Conservation (phyloP, 768 basidiomycete species). For the Amanita pallidorosea region DNA sequence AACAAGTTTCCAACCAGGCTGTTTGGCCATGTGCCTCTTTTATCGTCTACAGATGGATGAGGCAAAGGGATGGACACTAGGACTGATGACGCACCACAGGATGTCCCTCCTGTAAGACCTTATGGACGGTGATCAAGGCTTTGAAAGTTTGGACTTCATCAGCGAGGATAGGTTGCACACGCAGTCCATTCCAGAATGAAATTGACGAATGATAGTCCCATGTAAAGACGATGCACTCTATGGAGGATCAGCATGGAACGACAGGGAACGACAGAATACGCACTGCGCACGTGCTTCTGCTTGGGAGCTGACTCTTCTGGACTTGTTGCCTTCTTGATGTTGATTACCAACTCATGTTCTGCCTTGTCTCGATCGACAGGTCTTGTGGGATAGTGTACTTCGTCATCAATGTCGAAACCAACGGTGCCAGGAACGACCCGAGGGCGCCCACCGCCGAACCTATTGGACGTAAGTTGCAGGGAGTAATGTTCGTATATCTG, state of each 20-base stretch:
- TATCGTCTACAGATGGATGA: slow-evolving; percentile 52
- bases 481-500: not conserved
- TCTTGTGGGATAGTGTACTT: slow-evolving; percentile 89
- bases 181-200: slow-evolving; percentile 94
- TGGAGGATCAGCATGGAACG: slow-evolving; percentile 9
- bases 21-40: slow-evolving; percentile 97
- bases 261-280: slow-evolving; percentile 18
- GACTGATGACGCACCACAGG: slow-evolving; percentile 50
- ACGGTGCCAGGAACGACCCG: slow-evolving; percentile 23
- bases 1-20: slow-evolving; percentile 96
- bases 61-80: not conserved
- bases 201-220: slow-evolving; percentile 99
- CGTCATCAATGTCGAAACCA: slow-evolving; percentile 66
- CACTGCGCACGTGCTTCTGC: slow-evolving; percentile 98
- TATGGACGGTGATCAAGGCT: slow-evolving; percentile 94
- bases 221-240: slow-evolving; percentile 97
- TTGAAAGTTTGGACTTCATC: slow-evolving; percentile 99
- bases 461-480: slow-evolving; percentile 9
- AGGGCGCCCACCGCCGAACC: slow-evolving; percentile 29
- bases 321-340: slow-evolving; percentile 97
- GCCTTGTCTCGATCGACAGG: slow-evolving; percentile 99
- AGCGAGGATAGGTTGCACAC: slow-evolving; percentile 92
- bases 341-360: slow-evolving; percentile 84
- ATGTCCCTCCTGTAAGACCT: slow-evolving; percentile 96
- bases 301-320: slow-evolving; percentile 95